Percentiles rank a stretch among this genome's conserved stretches.
phyloP scores from a whole-genome alignment of 106 monocot species.

The Acorus gramineus region DNA sequence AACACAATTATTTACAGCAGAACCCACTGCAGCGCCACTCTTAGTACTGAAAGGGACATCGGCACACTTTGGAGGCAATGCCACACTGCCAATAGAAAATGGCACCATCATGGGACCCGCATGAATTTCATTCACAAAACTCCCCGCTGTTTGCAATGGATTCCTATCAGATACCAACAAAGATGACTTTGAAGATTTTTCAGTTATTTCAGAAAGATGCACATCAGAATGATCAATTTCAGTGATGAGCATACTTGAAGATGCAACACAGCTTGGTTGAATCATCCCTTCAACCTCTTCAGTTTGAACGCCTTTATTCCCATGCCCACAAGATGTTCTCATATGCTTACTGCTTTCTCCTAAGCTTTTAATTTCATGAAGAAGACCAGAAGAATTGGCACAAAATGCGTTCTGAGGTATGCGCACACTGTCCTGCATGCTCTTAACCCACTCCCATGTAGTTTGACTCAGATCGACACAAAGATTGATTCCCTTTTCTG shows the following conservation, averaged over 20 bases:
- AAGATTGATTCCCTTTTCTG: slow-evolving; percentile 71
- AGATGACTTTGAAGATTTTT: too few relatives aligned
- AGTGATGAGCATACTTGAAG: slow-evolving; percentile 30
- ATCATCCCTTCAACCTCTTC: slow-evolving; percentile 11
- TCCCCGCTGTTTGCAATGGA: too few relatives aligned
- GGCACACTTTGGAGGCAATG: slow-evolving; percentile 10
- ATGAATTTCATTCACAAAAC: neutral
- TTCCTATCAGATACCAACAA: too few relatives aligned
- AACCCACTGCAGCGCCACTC: slow-evolving; percentile 5
- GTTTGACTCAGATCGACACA: slow-evolving; percentile 63
- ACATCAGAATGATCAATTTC: slow-evolving; percentile 20
- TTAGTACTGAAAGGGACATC: slow-evolving; percentile 8
- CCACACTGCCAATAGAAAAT: slow-evolving; percentile 7
- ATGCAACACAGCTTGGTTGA: slow-evolving; percentile 19
- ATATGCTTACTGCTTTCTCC: slow-evolving; percentile 11
- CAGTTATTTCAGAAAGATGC: slow-evolving; percentile 1
- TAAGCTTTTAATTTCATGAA: slow-evolving; percentile 12
- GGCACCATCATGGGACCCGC: slow-evolving; percentile 12
- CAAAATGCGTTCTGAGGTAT: slow-evolving; percentile 18
- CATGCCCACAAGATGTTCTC: slow-evolving; percentile 12
- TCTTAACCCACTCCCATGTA: slow-evolving; percentile 52
- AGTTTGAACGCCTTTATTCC: slow-evolving; percentile 3
- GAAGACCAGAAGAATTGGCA: slow-evolving; percentile 13
- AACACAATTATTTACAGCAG: slow-evolving; percentile 8
- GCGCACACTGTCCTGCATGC: slow-evolving; percentile 47